Conservation (phyloP, 2,329 filamentous ascomycete species). For the Trichoderma aggressivum region DNA sequence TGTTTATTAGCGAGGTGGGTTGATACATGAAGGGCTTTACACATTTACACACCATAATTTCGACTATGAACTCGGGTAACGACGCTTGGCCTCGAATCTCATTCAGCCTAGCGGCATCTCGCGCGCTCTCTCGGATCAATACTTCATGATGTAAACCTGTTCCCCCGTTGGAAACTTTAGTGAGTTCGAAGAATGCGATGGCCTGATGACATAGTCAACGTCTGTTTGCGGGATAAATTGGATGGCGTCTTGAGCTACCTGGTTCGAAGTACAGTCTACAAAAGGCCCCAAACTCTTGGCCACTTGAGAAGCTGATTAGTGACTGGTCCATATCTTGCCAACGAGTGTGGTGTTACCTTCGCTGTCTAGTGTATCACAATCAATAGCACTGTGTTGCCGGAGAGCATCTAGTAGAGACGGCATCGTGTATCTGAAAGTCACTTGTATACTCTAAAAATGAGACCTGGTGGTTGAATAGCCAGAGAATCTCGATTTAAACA, state of each 20-base stretch:
- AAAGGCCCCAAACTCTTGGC: conserved; percentile 30
- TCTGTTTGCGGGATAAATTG: background rate
- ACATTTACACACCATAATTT: conserved; percentile 49
- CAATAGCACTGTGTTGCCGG: conserved; percentile 30
- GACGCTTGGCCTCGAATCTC: conserved; percentile 25
- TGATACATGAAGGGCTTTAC: conserved; percentile 8
- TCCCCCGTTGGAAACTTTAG: conserved; percentile 22
- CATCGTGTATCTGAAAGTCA: conserved; percentile 22
- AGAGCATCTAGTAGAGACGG: conserved; percentile 28
- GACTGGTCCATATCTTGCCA: background rate
- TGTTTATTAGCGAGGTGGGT: background rate
- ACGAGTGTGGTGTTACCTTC: conserved; percentile 26
- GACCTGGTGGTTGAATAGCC: no score
- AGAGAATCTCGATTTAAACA: background rate
- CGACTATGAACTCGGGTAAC: conserved; percentile 50
- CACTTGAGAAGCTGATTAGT: conserved; percentile 25
- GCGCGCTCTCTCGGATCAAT: conserved; percentile 29
- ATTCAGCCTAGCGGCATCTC: conserved; percentile 25
- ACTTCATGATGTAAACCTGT: conserved; percentile 28
- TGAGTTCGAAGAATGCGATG: conserved; percentile 35
- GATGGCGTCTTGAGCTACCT: conserved; percentile 22
- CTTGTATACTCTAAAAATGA: background rate
- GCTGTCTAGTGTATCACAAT: conserved; percentile 37
- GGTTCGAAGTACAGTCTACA: conserved; percentile 37
- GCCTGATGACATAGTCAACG: conserved; percentile 22